These are phyloP conservation scores for Babesia microti DNA, from an alignment of 169 alveolate genomes.

Conservation along the genomic window DNA sequence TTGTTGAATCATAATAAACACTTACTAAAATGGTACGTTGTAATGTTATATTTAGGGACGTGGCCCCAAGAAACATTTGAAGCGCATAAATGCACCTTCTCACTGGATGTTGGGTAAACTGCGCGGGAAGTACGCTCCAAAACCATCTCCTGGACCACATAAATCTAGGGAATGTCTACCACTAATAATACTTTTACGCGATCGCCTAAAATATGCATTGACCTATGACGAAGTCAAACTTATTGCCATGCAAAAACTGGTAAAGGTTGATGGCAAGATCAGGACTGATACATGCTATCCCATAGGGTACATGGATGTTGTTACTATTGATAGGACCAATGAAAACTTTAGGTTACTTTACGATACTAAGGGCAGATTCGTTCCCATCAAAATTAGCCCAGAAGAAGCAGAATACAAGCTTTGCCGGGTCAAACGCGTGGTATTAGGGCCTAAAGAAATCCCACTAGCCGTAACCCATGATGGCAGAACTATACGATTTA, in stretches of 20 bases:
- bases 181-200: slow-evolving; percentile 79
- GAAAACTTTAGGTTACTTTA: slow-evolving; percentile 90
- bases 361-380: slow-evolving; percentile 96
- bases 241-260: slow-evolving; percentile 90
- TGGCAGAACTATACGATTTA: slow-evolving; percentile 95
- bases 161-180: slow-evolving; percentile 95
- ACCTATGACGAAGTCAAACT: slow-evolving; percentile 86
- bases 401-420: slow-evolving; percentile 93
- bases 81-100: slow-evolving; percentile 96
- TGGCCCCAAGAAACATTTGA: slow-evolving; percentile 97
- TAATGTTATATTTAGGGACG: slow-evolving; percentile 75
- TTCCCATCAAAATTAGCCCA: slow-evolving; percentile 83
- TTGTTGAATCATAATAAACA: not conserved
- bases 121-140: slow-evolving; percentile 88
- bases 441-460: slow-evolving; percentile 89
- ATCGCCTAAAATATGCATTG: slow-evolving; percentile 86
- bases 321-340: slow-evolving; percentile 84
- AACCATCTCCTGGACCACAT: slow-evolving; percentile 91
- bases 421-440: slow-evolving; percentile 85
- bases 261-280: slow-evolving; percentile 90
- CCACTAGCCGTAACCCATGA: slow-evolving; percentile 95
- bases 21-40: not conserved
- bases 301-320: slow-evolving; percentile 93
- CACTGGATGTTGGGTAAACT: slow-evolving; percentile 97
- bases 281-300: slow-evolving; percentile 96